phyloP scores from a whole-genome alignment of 768 basidiomycete species.

The Lentinula sp. region DNA sequence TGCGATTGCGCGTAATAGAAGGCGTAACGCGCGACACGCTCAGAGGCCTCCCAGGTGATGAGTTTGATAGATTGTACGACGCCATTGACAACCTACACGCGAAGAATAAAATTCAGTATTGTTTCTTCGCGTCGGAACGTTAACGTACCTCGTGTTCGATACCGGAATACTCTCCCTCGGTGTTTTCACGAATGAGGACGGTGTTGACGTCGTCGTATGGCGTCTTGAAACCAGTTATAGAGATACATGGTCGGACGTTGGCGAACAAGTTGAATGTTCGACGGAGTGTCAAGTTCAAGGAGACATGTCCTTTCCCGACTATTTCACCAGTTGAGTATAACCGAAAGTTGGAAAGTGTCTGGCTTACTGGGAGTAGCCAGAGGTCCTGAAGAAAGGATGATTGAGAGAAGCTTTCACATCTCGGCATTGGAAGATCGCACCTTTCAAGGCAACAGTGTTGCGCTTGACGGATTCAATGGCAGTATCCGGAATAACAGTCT shows the following conservation, averaged over 20 bases:
- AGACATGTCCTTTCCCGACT: conserved; percentile 99
- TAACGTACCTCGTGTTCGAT: conserved; percentile 91
- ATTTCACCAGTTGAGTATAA: conserved; percentile 8
- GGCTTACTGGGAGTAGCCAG: conserved; percentile 92
- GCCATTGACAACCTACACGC: conserved; percentile 80
- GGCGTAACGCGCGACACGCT: conserved; percentile 96
- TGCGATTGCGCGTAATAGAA: conserved; percentile 94
- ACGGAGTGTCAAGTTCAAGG: conserved; percentile 93
- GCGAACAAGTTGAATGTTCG: conserved; percentile 98
- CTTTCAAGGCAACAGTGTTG: conserved; percentile 98
- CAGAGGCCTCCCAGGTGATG: conserved; percentile 98
- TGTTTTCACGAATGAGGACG: conserved; percentile 98
- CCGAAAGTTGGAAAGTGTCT: neutral
- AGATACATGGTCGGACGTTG: conserved; percentile 95
- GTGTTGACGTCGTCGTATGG: conserved; percentile 98
- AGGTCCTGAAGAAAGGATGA: conserved; percentile 51
- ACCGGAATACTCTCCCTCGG: conserved; percentile 99
- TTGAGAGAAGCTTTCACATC: neutral
- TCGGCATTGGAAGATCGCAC: conserved; percentile 30
- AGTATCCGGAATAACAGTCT: conserved; percentile 91
- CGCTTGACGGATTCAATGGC: conserved; percentile 91
- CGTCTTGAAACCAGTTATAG: conserved; percentile 96
- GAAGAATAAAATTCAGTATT: neutral
- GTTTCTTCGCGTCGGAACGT: conserved; percentile 1
- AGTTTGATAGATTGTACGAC: conserved; percentile 99